Percentiles rank a stretch among this genome's conserved stretches.
Evolutionary conservation across 441 rosid genomes (phyloP).

Genomic region (Melastoma candidum): DNA sequence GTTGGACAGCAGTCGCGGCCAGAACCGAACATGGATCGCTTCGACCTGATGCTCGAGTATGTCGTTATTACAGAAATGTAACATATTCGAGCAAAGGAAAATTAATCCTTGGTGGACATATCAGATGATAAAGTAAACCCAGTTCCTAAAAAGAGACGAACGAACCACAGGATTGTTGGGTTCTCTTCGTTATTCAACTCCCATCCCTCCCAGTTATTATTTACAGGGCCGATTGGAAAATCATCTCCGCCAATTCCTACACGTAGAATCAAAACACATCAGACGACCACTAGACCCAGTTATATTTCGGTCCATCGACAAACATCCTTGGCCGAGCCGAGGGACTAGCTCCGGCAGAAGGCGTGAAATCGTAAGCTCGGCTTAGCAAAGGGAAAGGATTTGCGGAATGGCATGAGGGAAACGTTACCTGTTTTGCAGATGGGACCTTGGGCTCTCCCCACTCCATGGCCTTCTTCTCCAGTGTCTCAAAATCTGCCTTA

Average conservation of each 20-base stretch:
- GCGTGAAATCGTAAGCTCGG: not conserved
- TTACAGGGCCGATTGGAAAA: constrained; percentile 63
- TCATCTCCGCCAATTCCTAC: constrained; percentile 94
- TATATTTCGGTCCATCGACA: too few relatives aligned
- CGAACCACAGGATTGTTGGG: too few relatives aligned
- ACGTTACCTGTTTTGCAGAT: constrained; percentile 89
- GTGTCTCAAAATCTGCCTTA: constrained; percentile 71
- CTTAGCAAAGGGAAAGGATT: not conserved
- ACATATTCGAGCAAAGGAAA: too few relatives aligned
- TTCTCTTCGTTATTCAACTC: too few relatives aligned
- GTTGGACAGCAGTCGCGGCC: too few relatives aligned
- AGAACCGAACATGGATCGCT: too few relatives aligned
- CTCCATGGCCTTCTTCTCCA: constrained; percentile 80
- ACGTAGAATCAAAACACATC: not conserved
- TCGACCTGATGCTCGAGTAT: too few relatives aligned
- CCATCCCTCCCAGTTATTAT: not conserved
- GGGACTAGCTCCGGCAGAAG: not conserved
- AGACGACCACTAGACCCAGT: constrained; percentile 6
- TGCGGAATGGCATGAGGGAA: too few relatives aligned
- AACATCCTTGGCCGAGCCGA: not conserved
- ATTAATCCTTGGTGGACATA: too few relatives aligned
- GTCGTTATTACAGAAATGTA: too few relatives aligned
- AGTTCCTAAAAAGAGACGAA: too few relatives aligned
- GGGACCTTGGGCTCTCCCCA: constrained; percentile 86
- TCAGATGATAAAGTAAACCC: too few relatives aligned